Base-by-base conservation (phyloP, 2,329 filamentous ascomycete species). In the Delphinella strobiligena region DNA sequence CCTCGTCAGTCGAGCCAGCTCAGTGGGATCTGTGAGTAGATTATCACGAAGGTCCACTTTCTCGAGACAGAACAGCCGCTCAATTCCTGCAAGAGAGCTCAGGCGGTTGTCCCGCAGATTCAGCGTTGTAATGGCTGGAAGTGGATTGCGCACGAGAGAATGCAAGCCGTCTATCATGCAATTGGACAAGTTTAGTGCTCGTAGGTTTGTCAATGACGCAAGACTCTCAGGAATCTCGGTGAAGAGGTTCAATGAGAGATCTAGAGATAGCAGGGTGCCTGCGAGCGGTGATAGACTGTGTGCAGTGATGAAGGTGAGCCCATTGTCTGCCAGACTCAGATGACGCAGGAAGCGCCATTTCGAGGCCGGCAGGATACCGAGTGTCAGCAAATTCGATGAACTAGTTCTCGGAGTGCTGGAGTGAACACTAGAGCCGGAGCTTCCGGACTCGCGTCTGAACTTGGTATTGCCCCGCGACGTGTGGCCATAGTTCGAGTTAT, bases 121-220 rank as follows among this genome's bases (percentile, higher is more conserved):
- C 42, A 98, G 68, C 1, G 88, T 88, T 1, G 84, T 93, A 46
- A 98, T 94, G 15, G 91, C 89, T 19, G 91, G 89, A 4, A 98
- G 71, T 10, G 91, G 86, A 52, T 82, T 91, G 47, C 82, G 78
- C 2, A 79, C 79, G 31, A 98, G 68, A 2, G 89, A 94, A 52
- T 93, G 83, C 41, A 98, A 69, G 12, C 87, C 91, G 51, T 89
- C 84, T 47, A 98, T 96, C 88, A 96, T 95, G 69, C 89, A 96
- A 53, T 93, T 83, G 3, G 89, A 93, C 18, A 98, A 70, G 53
- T 98, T 96, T 39, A 98, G 67, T 17, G 91, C 88, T 47, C 88
- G 79, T n/a, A 98, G 72, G 19, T 86, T 81, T 15, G 86, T 87
- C 42, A 98, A 68, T 8, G 77, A 83, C 10, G 88, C 82, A 42